A percentile compares a stretch with the other conserved stretches of the same genome.
Conservation (phyloP, 441 rosid genomes). For the Populus trichocarpa region DNA sequence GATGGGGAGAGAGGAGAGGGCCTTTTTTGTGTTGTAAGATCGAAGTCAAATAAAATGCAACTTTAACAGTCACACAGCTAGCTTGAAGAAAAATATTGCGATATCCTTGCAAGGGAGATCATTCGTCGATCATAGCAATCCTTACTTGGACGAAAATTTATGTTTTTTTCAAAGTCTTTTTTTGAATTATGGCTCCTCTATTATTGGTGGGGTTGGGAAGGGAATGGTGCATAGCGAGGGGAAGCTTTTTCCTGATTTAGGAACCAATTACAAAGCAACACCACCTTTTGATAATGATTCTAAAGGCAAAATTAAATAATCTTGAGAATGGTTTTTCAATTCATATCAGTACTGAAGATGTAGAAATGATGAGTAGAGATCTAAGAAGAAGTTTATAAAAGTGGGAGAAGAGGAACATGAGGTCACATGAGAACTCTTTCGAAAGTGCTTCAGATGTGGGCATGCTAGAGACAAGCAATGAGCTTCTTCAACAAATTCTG, state of each 20-base stretch:
- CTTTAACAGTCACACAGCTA: constrained; percentile 4
- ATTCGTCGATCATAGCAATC: constrained; percentile 25
- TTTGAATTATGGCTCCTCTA: constrained; percentile 38
- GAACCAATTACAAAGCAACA: constrained; percentile 42
- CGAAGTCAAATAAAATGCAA: constrained; percentile 16
- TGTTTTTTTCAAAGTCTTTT: not conserved
- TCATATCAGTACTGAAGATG: constrained; percentile 19
- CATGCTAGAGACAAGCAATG: constrained; percentile 30
- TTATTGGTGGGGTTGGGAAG: constrained; percentile 36
- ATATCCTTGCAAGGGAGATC: constrained; percentile 25
- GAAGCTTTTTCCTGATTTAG: constrained; percentile 36
- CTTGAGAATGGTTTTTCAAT: constrained; percentile 8
- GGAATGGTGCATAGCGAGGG: constrained; percentile 21
- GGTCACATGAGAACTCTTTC: constrained; percentile 26
- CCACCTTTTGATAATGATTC: constrained; percentile 28
- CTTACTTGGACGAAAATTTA: constrained; percentile 13
- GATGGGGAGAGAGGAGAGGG: not conserved
- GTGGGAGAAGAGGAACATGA: constrained; percentile 5
- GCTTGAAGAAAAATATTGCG: constrained; percentile 8
- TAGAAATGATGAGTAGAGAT: constrained; percentile 20
- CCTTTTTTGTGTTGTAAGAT: constrained; percentile 14
- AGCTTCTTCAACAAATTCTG: not conserved
- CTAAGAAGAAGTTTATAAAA: constrained; percentile 10
- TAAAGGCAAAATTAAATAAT: constrained; percentile 8
- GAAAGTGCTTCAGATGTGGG: constrained; percentile 32